Conservation (phyloP, 768 basidiomycete genomes). For the Pisolithus orientalis region DNA sequence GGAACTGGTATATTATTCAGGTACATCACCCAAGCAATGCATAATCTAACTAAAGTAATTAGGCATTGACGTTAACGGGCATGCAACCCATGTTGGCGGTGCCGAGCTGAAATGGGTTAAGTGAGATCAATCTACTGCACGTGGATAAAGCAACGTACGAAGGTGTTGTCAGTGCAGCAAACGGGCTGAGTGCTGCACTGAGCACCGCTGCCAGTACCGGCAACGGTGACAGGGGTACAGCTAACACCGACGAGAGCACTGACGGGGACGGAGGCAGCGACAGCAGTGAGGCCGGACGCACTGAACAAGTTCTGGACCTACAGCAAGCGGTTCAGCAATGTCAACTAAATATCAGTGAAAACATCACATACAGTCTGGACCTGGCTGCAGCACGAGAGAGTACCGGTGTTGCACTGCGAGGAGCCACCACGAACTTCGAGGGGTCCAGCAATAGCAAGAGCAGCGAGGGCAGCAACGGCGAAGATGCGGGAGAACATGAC, state of each 20-base stretch:
- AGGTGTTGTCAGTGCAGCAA: slow-evolving; percentile 41
- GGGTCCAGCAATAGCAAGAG: not conserved
- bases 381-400: not conserved
- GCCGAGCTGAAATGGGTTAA: slow-evolving; percentile 21
- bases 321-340: not conserved
- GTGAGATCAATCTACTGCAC: no score
- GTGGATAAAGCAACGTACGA: slow-evolving; percentile 25
- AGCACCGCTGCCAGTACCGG: slow-evolving; percentile 2
- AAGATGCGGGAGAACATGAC: slow-evolving; percentile 3
- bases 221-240: slow-evolving; percentile 31
- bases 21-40: not conserved
- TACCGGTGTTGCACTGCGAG: slow-evolving; percentile 1
- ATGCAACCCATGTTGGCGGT: slow-evolving; percentile 32
- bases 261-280: not conserved
- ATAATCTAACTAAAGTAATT: not conserved
- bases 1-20: not conserved
- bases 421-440: not conserved
- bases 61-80: slow-evolving; percentile 26
- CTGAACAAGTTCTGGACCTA: not conserved
- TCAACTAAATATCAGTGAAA: not conserved
- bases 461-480: slow-evolving; percentile 1
- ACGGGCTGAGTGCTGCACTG: slow-evolving; percentile 27
- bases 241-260: slow-evolving; percentile 22
- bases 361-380: not conserved
- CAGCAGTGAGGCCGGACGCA: no score